Conservation (phyloP, 495 filamentous ascomycete genomes). For the Aeminium ludgeri region DNA sequence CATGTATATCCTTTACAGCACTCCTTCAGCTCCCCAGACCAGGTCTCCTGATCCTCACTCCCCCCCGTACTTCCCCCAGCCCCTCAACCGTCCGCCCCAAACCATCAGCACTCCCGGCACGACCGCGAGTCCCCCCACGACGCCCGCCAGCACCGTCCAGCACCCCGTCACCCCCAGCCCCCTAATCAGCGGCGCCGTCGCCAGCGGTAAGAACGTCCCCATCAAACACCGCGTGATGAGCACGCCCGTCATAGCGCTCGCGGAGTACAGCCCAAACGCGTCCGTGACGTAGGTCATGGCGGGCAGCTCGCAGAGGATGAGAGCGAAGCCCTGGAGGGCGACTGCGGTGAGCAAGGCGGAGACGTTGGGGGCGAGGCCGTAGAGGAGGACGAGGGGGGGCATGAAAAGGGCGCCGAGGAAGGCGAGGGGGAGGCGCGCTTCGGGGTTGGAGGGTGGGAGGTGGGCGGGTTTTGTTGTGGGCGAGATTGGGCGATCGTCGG, state of each 20-base stretch:
- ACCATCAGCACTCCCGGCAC: no score
- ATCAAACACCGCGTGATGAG: constrained; percentile 38
- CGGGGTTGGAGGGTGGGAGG: no score
- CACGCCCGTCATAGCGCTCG: constrained; percentile 38
- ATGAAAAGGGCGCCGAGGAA: constrained; percentile 27
- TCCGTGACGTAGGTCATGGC: constrained; percentile 40
- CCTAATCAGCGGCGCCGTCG: constrained; percentile 28
- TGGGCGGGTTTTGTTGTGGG: constrained; percentile 19
- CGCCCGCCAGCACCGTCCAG: constrained; percentile 27
- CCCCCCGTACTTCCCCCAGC: no score
- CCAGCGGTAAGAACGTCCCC: constrained; percentile 37
- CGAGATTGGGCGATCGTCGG: background rate
- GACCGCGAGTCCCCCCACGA: no score
- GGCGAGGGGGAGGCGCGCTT: constrained; percentile 35
- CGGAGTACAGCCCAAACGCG: constrained; percentile 37
- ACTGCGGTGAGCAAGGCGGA: constrained; percentile 27
- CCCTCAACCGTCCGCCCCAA: no score
- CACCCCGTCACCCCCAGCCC: constrained; percentile 35
- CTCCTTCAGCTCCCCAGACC: no score
- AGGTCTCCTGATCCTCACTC: no score
- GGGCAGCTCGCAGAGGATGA: constrained; percentile 33
- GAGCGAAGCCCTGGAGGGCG: constrained; percentile 22
- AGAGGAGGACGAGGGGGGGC: constrained; percentile 28
- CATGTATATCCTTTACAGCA: no score
- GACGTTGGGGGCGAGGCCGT: constrained; percentile 35